Percentiles rank a stretch among this genome's conserved stretches.
Evolutionary conservation across 192 early-diverging fungal species (phyloP).

Genomic region (Coemansia sp.): DNA sequence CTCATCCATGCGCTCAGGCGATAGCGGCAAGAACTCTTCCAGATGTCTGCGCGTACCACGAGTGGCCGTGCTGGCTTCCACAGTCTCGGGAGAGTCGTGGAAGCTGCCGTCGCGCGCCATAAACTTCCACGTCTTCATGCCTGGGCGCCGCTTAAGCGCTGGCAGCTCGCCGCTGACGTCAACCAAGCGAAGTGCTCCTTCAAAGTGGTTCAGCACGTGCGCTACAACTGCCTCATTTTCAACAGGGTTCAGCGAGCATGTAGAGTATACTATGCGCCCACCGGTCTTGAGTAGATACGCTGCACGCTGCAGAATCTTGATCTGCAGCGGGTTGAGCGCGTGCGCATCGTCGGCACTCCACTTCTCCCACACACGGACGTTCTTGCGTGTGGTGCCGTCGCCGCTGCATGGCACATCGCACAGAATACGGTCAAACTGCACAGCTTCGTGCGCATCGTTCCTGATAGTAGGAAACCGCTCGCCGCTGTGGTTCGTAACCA

Average conservation of each 20-base stretch:
- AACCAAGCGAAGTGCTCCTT: slow-evolving; percentile 75
- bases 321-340: slow-evolving; percentile 80
- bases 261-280: slow-evolving; percentile 95
- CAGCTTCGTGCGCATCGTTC: slow-evolving; percentile 30
- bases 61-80: slow-evolving; percentile 28
- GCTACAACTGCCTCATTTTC: slow-evolving; percentile 97
- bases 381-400: slow-evolving; percentile 97
- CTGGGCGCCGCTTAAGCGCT: slow-evolving; percentile 75
- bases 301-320: slow-evolving; percentile 85
- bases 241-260: slow-evolving; percentile 97
- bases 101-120: slow-evolving; percentile 69
- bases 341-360: slow-evolving; percentile 79
- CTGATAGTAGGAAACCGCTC: slow-evolving; percentile 78
- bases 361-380: slow-evolving; percentile 84
- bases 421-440: slow-evolving; percentile 96
- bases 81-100: slow-evolving; percentile 55
- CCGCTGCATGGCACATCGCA: slow-evolving; percentile 98
- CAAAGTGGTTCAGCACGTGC: slow-evolving; percentile 65
- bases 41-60: slow-evolving; percentile 52
- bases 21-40: slow-evolving; percentile 61
- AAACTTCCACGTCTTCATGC: slow-evolving; percentile 86
- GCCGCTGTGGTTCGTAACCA: slow-evolving; percentile 97
- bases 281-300: slow-evolving; percentile 84
- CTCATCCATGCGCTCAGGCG: slow-evolving; percentile 57
- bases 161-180: slow-evolving; percentile 86